These are phyloP conservation scores for Crithidia expoeki DNA, from an alignment of 208 protist genomes.

Conservation along the genomic window DNA sequence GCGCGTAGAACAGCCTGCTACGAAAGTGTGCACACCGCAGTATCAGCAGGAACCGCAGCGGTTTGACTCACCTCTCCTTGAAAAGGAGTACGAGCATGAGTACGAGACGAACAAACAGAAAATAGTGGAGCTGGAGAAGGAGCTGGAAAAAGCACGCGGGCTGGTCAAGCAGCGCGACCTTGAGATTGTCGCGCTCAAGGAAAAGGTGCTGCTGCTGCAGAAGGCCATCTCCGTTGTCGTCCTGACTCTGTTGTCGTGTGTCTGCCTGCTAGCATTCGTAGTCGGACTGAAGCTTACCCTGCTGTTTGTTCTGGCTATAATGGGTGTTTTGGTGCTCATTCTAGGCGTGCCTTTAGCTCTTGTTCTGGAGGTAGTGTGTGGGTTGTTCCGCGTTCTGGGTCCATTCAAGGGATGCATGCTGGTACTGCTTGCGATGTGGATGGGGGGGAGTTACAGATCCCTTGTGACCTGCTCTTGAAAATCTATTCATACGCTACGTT, in stretches of 20 bases:
- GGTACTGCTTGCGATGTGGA: constrained; percentile 46
- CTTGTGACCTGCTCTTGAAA: constrained; percentile 22
- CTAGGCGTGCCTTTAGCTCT: constrained; percentile 58
- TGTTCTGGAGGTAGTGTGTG: constrained; percentile 50
- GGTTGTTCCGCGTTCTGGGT: constrained; percentile 66
- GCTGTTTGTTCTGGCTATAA: constrained; percentile 29
- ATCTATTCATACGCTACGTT: neutral
- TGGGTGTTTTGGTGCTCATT: constrained; percentile 33
- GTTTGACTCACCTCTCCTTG: constrained; percentile 6
- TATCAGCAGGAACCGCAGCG: neutral
- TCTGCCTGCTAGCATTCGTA: constrained; percentile 51
- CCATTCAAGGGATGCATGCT: constrained; percentile 46
- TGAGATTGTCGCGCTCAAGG: constrained; percentile 57
- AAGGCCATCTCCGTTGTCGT: constrained; percentile 67
- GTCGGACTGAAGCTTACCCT: constrained; percentile 71
- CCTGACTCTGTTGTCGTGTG: constrained; percentile 44
- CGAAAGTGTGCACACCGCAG: neutral
- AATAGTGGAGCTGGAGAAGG: constrained; percentile 26
- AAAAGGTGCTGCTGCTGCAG: constrained; percentile 66
- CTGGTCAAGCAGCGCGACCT: constrained; percentile 35
- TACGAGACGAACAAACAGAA: constrained; percentile 9
- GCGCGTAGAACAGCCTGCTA: too few species aligned
- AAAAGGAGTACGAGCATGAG: constrained; percentile 41
- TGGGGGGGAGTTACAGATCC: constrained; percentile 13
- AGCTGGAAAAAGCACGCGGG: constrained; percentile 30